A percentile compares a stretch with the other conserved stretches of the same genome.
Conservation (phyloP, 345 rosid species). For the Turritis glabra region DNA sequence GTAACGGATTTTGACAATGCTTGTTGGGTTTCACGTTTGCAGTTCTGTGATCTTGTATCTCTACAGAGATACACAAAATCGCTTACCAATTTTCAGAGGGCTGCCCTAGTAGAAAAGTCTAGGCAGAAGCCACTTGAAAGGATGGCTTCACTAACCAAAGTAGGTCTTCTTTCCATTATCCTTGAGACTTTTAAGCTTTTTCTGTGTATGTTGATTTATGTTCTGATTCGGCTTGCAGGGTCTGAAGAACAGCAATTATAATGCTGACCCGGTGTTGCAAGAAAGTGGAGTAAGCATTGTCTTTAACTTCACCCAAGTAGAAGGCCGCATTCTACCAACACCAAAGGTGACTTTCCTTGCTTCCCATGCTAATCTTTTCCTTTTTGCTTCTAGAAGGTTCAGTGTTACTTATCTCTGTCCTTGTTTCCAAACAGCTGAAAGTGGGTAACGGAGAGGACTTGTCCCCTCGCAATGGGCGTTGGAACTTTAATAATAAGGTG, state of each 20-base stretch:
- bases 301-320: slow-evolving; percentile 65
- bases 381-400: not conserved
- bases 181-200: not conserved
- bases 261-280: slow-evolving; percentile 63
- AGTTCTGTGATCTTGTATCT: slow-evolving; percentile 79
- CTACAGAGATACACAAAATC: slow-evolving; percentile 92
- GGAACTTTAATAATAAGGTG: slow-evolving; percentile 96
- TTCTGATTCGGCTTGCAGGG: slow-evolving; percentile 48
- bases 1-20: not conserved
- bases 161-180: slow-evolving; percentile 33
- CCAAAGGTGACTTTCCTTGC: slow-evolving; percentile 56
- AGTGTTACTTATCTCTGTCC: not conserved
- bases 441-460: slow-evolving; percentile 85
- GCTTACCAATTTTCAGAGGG: slow-evolving; percentile 64
- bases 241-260: slow-evolving; percentile 67
- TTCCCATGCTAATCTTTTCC: not conserved
- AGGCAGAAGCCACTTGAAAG: slow-evolving; percentile 94
- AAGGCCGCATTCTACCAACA: slow-evolving; percentile 75
- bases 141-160: slow-evolving; percentile 68
- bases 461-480: slow-evolving; percentile 74
- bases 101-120: slow-evolving; percentile 84
- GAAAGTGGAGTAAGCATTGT: slow-evolving; percentile 71
- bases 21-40: slow-evolving; percentile 13
- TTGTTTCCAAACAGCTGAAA: slow-evolving; percentile 58
- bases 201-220: not conserved